A percentile compares a stretch with the other conserved stretches of the same genome.
phyloP scores from a whole-genome alignment of 106 monocot species.

The Allium cepa region DNA sequence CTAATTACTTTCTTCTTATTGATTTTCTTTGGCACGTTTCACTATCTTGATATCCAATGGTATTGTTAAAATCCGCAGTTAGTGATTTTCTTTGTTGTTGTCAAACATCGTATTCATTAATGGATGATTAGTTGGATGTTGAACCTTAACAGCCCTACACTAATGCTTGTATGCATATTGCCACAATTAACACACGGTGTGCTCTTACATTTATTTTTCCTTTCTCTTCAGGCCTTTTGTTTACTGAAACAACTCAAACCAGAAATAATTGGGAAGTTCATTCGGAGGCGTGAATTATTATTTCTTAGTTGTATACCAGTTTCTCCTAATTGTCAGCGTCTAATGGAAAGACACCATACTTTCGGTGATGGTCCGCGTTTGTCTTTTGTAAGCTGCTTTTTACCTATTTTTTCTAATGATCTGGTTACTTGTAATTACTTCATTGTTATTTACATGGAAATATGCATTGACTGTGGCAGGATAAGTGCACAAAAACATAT shows the following conservation, averaged over 20 bases:
- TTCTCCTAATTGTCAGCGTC: slow-evolving; percentile 66
- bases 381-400: slow-evolving; percentile 39
- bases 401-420: not conserved
- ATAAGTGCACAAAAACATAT: slow-evolving; percentile 64
- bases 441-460: not conserved
- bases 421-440: not conserved
- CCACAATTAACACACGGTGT: not conserved
- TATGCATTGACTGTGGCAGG: slow-evolving; percentile 17
- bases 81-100: not conserved
- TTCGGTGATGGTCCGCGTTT: slow-evolving; percentile 44
- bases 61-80: not conserved
- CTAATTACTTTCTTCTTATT: not conserved
- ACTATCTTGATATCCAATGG: not conserved
- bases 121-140: not conserved
- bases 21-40: not conserved
- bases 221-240: slow-evolving; percentile 44
- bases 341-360: slow-evolving; percentile 35
- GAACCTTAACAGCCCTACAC: not conserved
- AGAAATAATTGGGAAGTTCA: slow-evolving; percentile 51
- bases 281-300: slow-evolving; percentile 49
- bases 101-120: not conserved
- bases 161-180: not conserved
- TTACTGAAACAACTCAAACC: slow-evolving; percentile 56
- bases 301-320: slow-evolving; percentile 77
- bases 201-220: not conserved